Evolutionary conservation across 768 basidiomycete species (phyloP).

Genomic region (Auricularia sp.): DNA sequence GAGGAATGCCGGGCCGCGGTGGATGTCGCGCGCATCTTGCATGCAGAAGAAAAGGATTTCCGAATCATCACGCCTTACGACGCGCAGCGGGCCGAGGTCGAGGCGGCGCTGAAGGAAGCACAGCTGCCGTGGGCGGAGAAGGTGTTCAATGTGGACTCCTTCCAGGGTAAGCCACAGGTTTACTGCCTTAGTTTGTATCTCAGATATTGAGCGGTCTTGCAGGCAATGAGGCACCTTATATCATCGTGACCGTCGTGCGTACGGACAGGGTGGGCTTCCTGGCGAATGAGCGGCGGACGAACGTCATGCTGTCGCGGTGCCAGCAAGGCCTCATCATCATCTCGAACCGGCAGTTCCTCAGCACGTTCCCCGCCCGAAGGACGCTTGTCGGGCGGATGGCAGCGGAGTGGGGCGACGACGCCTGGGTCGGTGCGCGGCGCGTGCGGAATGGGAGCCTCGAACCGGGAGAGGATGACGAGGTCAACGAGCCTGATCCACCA

Average conservation of each 20-base stretch:
- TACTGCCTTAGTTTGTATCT: too few relatives aligned
- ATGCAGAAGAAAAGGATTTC: constrained; percentile 31
- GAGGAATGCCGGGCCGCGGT: constrained; percentile 48
- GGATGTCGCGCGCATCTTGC: constrained; percentile 48
- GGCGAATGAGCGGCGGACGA: constrained; percentile 52
- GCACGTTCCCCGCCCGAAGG: constrained; percentile 33
- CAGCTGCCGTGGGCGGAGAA: constrained; percentile 44
- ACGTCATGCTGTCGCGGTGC: constrained; percentile 84
- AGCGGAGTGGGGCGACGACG: constrained; percentile 15
- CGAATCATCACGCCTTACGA: constrained; percentile 78
- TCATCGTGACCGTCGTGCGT: constrained; percentile 64
- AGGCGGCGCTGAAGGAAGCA: constrained; percentile 39
- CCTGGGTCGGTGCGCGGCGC: neutral
- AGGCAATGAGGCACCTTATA: constrained; percentile 80
- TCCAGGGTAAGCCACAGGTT: constrained; percentile 47
- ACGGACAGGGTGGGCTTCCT: constrained; percentile 60
- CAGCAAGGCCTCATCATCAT: constrained; percentile 71
- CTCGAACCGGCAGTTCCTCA: constrained; percentile 50
- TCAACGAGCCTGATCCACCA: neutral
- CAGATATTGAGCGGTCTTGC: neutral
- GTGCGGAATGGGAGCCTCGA: neutral
- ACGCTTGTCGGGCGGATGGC: constrained; percentile 36
- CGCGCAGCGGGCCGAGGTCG: constrained; percentile 52
- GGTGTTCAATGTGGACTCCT: constrained; percentile 70
- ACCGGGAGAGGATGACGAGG: neutral